These are phyloP conservation scores for Phytophthora kernoviae DNA, from an alignment of 352 stramenopile genomes.

Conservation along the genomic window DNA sequence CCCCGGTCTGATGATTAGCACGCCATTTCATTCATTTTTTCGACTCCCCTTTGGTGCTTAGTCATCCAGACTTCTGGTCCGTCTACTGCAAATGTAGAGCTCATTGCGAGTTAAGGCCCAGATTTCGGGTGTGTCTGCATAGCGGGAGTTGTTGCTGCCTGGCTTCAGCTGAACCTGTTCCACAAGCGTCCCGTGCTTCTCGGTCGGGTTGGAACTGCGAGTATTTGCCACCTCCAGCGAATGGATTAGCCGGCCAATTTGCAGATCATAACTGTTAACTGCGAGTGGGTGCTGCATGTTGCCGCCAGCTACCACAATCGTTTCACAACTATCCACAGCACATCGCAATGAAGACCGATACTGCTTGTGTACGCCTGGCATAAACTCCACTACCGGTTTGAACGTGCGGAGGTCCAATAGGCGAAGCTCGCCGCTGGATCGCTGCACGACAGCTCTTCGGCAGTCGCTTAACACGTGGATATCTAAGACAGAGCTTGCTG, in stretches of 20 bases:
- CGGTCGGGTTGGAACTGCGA: neutral
- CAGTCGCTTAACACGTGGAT: conserved; percentile 50
- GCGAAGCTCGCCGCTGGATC: conserved; percentile 48
- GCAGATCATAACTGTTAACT: conserved; percentile 40
- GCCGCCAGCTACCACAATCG: conserved; percentile 41
- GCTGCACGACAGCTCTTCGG: conserved; percentile 41
- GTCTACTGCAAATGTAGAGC: conserved; percentile 38
- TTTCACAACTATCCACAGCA: conserved; percentile 40
- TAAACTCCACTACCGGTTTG: conserved; percentile 41
- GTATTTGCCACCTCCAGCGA: conserved; percentile 23
- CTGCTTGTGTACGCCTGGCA: conserved; percentile 21
- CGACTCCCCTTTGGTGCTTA: neutral
- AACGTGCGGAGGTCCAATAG: conserved; percentile 55
- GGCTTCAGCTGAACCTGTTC: conserved; percentile 45
- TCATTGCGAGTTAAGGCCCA: conserved; percentile 48
- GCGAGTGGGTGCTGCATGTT: conserved; percentile 15
- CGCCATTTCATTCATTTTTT: neutral
- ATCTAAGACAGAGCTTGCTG: conserved; percentile 33
- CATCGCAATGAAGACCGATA: conserved; percentile 45
- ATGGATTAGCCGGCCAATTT: conserved; percentile 22
- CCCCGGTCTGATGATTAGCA: neutral
- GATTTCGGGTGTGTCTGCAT: conserved; percentile 33
- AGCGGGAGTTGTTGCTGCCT: conserved; percentile 4
- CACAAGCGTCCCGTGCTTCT: conserved; percentile 24
- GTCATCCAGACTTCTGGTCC: conserved; percentile 5